phyloP scores from a whole-genome alignment of 2,329 filamentous ascomycete species.

The Cercospora sp. region DNA sequence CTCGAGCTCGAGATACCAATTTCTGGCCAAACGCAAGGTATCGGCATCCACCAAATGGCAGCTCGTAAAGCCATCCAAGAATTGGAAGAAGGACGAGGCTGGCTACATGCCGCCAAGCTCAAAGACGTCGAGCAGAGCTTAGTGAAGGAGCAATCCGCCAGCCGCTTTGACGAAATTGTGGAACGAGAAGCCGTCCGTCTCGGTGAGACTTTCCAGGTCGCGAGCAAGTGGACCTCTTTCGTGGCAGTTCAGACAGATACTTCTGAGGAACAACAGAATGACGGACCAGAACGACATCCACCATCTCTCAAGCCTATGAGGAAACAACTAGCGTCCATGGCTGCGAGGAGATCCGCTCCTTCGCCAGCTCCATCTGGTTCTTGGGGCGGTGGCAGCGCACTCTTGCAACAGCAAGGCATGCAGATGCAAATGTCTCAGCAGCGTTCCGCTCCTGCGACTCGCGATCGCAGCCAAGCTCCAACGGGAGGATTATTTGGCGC shows the following conservation, averaged over 20 bases:
- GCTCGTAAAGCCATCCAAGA: conserved; percentile 67
- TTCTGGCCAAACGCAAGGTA: conserved; percentile 2
- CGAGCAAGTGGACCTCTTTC: conserved; percentile 71
- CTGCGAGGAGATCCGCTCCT: neutral
- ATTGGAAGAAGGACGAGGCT: conserved; percentile 69
- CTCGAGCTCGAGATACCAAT: conserved; percentile 66
- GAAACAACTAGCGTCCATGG: neutral
- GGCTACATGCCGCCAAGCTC: conserved; percentile 55
- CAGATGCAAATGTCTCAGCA: neutral
- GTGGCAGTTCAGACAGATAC: conserved; percentile 59
- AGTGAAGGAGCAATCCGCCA: conserved; percentile 51
- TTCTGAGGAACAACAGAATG: neutral
- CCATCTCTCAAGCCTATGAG: neutral
- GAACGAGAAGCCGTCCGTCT: conserved; percentile 66
- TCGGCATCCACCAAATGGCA: conserved; percentile 65
- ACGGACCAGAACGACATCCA: neutral
- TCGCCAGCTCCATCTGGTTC: neutral
- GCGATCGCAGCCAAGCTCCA: neutral
- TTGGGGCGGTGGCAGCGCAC: neutral
- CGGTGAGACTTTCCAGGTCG: conserved; percentile 66
- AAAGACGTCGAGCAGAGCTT: conserved; percentile 40
- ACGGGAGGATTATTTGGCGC: neutral
- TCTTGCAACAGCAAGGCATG: neutral
- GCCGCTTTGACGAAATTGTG: conserved; percentile 60
- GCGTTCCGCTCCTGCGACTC: neutral